Base-by-base conservation (phyloP, 352 stramenopile species). In the Pythium coloratum region DNA sequence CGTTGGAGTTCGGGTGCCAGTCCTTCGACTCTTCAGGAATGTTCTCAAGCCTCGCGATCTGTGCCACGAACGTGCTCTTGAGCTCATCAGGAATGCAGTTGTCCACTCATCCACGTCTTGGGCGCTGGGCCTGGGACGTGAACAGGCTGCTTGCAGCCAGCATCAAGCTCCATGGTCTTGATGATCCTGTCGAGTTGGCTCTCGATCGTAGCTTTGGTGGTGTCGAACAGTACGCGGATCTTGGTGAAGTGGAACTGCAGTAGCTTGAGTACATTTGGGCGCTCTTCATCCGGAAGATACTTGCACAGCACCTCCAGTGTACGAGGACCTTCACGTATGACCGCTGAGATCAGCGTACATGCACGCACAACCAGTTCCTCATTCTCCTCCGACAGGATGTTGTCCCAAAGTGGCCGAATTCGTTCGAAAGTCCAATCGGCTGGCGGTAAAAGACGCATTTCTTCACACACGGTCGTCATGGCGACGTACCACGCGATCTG, bases 1-100 rank as follows among this genome's bases (percentile, higher is more conserved):
- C 49, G 36, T 82, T 66, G 9, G 77, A 81, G n/a, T 76, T 61
- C 1, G 80, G 78, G 28, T 92, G 81, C 77, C 80, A 90, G 56
- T 89, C 78, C 58, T 84, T 90, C 34, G 74, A 33, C 1, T 76
- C 59, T 1, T 82, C 77, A 1, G 73, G 64, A 2, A 82, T 68
- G 32, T 79, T 68, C 44, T 86, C 79, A 10, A 47, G 40, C 40
- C 13, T 16, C 40, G 40, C 40, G 10, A 47, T n/a, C 40, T 47
- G 6, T 13, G 40, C 40, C 6, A 47, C 16, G 13, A 47, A 47
- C 40, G 3, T 47, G 40, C 40, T 47, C 40, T 47, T 47, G 40
- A 4, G 40, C 3, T n/a, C 16, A 1, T 13, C 10, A 20, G 40
- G 40, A n/a, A 47, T n/a, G 40, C 40, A 47, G 40, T 47, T n/a